These are phyloP conservation scores for Fusarium napiforme DNA, from an alignment of 2,329 filamentous ascomycete genomes.

Conservation along the genomic window DNA sequence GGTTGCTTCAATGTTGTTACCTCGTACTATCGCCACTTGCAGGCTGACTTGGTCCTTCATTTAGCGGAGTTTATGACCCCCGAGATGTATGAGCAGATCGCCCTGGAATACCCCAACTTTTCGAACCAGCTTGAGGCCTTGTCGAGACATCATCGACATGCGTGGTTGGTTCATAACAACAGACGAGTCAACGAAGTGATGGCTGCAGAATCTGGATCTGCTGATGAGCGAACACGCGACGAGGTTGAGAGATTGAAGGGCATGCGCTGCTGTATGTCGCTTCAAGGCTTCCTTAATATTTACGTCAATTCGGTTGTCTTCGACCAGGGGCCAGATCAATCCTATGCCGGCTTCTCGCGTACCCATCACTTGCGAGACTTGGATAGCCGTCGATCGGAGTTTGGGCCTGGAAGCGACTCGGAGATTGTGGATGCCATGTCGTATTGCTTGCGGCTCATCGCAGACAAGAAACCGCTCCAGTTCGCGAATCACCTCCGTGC, in stretches of 20 bases:
- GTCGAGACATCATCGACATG: background rate
- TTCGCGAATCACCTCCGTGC: background rate
- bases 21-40: accelerated
- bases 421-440: background rate
- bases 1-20: background rate
- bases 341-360: too few species aligned
- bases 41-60: background rate
- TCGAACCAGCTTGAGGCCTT: accelerated
- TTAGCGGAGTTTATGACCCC: background rate
- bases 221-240: too few species aligned
- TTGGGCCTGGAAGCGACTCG: background rate
- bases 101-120: background rate
- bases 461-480: accelerated
- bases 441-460: background rate
- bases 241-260: too few species aligned
- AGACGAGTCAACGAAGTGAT: background rate
- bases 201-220: background rate
- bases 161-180: background rate
- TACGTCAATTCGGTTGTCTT: too few species aligned
- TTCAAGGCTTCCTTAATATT: too few species aligned
- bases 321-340: too few species aligned
- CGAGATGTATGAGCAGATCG: background rate
- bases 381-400: too few species aligned
- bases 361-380: too few species aligned
- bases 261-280: too few species aligned